Base-by-base conservation (phyloP, 768 basidiomycete species). In the Sporobolomyces pararoseus region DNA sequence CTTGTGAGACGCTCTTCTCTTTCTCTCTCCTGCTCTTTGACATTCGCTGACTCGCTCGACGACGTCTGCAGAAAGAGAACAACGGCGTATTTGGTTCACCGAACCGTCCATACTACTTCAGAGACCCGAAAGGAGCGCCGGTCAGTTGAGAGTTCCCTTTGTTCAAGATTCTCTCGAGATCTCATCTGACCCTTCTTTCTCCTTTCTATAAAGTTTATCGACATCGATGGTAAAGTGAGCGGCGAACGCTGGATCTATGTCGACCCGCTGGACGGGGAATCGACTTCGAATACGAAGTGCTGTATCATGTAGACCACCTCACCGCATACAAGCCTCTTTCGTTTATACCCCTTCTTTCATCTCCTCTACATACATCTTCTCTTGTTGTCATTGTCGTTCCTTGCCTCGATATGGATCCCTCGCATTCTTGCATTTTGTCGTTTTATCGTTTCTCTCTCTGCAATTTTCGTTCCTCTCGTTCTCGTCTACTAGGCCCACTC, bases 231-330 rank as follows among this genome's bases (percentile, higher is more conserved):
- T 39, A 71, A 71, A 23, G 53, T 47, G n/a, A 55, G 66, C 32
- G 69, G 73, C 5, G 29, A 51, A 1, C 66, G 73, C 0, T 74
- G 73, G 73, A 57, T 74, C 29, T 66, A 70, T 60, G 68, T 74
- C 34, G 73, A 74, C 63, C 73, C 73, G n/a, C 59, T 61, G 21
- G 59, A 49, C 32, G 59, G 59, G 7, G 59, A 12, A 25, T 25
- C 63, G 25, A 10, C 35, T 17, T 51, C 42, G 31, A 21, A 17
- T 25, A 39, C 62, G 25, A 63, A 63, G 37, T 51, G 62, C 23
- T 63, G 47, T 27, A 63, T 63, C 37, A 53, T 53, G 51, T 63
- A 39, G 23, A 39, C 21, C 12, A 21, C 55, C n/a, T n/a, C n/a
- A n/a, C n/a, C n/a, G n/a, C n/a, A n/a, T n/a, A n/a, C n/a, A n/a